Conservation (phyloP, 352 stramenopile genomes). For the Globisporangium heterothallicum region DNA sequence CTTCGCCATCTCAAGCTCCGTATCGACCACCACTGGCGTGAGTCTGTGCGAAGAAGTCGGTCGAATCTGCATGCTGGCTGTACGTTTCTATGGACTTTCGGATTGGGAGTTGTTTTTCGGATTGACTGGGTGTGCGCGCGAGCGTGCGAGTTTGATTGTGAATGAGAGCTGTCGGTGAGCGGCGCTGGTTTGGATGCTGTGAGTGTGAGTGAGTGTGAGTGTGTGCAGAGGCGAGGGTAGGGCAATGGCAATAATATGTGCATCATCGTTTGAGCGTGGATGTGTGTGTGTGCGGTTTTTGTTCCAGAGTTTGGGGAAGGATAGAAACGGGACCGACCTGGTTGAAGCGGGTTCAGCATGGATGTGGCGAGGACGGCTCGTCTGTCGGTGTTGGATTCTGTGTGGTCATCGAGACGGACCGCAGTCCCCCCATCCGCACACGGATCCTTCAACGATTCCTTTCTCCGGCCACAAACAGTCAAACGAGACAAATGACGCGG, state of each 20-base stretch:
- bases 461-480: background rate
- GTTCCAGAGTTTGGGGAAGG: background rate
- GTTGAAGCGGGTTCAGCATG: background rate
- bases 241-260: background rate
- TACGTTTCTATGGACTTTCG: background rate
- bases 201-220: too few species aligned
- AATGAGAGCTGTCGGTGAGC: background rate
- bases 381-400: background rate
- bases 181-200: too few species aligned
- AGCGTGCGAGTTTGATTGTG: background rate
- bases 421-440: background rate
- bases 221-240: too few species aligned
- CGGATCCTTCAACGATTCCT: background rate
- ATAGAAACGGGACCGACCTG: background rate
- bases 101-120: background rate
- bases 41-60: background rate
- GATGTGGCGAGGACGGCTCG: background rate
- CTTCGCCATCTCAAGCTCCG: constrained; percentile 4
- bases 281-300: background rate
- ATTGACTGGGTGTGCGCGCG: background rate
- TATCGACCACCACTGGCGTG: background rate
- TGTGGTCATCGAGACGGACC: background rate
- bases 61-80: background rate
- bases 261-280: background rate
- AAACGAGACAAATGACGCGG: background rate